phyloP scores from a whole-genome alignment of 116 monocot species.

The Phalaenopsis hybrid region DNA sequence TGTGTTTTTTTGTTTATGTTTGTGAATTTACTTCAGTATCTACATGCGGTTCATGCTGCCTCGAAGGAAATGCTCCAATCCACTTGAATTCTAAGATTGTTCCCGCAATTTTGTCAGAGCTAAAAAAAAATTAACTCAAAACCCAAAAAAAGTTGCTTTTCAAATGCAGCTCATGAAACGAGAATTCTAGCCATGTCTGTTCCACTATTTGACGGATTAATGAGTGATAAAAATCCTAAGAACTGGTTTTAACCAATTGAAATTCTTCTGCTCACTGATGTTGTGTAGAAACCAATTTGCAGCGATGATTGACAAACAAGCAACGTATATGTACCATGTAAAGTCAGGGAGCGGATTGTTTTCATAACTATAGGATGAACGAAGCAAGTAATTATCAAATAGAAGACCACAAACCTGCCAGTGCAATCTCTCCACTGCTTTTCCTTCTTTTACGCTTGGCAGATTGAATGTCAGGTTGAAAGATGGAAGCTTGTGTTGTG shows the following conservation, averaged over 20 bases:
- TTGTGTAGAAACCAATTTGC: background rate
- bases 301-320: background rate
- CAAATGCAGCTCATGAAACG: background rate
- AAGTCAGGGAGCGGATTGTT: background rate
- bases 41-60: too few relatives aligned
- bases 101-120: background rate
- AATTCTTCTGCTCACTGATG: background rate
- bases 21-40: too few relatives aligned
- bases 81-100: background rate
- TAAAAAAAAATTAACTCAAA: background rate
- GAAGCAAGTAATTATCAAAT: background rate
- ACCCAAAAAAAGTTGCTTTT: background rate
- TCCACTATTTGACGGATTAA: background rate
- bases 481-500: constrained; percentile 4
- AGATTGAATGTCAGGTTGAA: constrained; percentile 17
- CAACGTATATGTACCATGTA: background rate
- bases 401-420: constrained; percentile 18
- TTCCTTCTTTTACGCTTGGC: constrained; percentile 31
- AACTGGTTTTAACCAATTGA: background rate
- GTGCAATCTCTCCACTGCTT: constrained; percentile 24
- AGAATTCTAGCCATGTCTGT: background rate
- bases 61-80: background rate
- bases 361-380: background rate
- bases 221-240: background rate
- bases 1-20: too few relatives aligned